Base-by-base conservation (phyloP, 2,329 filamentous ascomycete genomes). In the Cordyceps farinosa region DNA sequence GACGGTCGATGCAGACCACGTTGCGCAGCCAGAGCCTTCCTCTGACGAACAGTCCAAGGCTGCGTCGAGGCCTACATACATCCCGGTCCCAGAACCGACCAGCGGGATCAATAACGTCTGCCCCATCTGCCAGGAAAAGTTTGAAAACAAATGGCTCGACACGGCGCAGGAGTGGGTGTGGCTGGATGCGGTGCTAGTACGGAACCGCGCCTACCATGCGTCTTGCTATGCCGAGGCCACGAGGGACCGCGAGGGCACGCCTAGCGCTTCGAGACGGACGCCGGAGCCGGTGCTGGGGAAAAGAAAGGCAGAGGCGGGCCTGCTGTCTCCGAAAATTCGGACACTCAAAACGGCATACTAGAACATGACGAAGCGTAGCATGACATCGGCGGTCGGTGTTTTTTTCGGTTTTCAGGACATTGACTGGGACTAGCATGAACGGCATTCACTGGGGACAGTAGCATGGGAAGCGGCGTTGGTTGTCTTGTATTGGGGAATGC, bases 121-220 rank as follows among this genome's bases (percentile, higher is more conserved):
- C 71, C 92, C 92, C 2, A 96, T 99, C 69, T 98, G 95, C 74
- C 93, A 97, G 74, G 95, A 99, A 73, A 90, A 90, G 68, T 98
- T 99, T 70, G 90, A 96, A 77, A 92, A 90, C 67, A 90, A 90
- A 67, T 98, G 92, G 90, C 87, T 94, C 7, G 92, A 96, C 69
- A 92, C 96, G 66, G 90, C 90, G 22, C 92, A 98, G 75, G 94
- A 99, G 71, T 98, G 93, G 84, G 94, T 99, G 47, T 98, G 95
- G 91, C 89, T 92, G 75, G 94, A 99, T 75, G 91, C 94, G 0
- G 82, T 90, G 57, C 84, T 89, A 67, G 86, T 96, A 36, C 90
- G 90, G 42, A 86, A 84, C 62, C 87, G 91, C 66, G 89, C 95
- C 17, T 98, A 92, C 70, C 95, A 99, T 75, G 92, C 89, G 11